These are phyloP conservation scores for Pseudocercospora vitis DNA, from an alignment of 2,329 filamentous ascomycete genomes.

Conservation along the genomic window DNA sequence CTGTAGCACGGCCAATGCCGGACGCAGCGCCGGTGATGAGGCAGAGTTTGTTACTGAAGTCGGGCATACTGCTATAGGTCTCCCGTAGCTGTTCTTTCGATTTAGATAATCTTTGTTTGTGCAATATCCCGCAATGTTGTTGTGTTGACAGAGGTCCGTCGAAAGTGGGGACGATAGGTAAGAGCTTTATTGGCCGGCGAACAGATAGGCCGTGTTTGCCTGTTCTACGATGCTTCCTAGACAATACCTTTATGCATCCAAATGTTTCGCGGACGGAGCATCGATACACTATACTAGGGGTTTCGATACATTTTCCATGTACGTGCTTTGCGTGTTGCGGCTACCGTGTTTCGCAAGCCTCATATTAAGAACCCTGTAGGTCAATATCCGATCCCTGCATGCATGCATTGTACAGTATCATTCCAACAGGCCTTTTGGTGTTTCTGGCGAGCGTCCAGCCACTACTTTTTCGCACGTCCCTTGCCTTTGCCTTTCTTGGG, in stretches of 20 bases:
- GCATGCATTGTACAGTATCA: background rate
- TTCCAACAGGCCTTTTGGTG: background rate
- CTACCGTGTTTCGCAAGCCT: background rate
- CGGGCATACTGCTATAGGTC: no score
- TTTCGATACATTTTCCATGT: no score
- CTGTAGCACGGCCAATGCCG: constrained; percentile 47
- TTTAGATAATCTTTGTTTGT: no score
- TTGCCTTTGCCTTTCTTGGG: constrained; percentile 48
- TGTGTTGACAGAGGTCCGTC: background rate
- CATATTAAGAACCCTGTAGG: background rate
- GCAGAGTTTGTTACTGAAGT: constrained; percentile 31
- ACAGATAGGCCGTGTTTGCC: background rate
- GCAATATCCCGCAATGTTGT: no score
- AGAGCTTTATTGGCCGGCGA: background rate
- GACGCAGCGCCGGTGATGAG: constrained; percentile 37
- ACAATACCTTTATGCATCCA: no score
- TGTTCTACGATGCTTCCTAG: no score
- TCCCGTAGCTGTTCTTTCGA: no score
- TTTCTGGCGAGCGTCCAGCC: no score
- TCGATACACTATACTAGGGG: no score
- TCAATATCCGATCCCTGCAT: background rate
- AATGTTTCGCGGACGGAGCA: no score
- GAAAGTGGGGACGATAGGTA: background rate
- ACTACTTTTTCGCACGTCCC: constrained; percentile 27
- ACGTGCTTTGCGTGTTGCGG: no score